Base-by-base conservation (phyloP, 805 yeast genomes). In the Metschnikowia noctiluminum region DNA sequence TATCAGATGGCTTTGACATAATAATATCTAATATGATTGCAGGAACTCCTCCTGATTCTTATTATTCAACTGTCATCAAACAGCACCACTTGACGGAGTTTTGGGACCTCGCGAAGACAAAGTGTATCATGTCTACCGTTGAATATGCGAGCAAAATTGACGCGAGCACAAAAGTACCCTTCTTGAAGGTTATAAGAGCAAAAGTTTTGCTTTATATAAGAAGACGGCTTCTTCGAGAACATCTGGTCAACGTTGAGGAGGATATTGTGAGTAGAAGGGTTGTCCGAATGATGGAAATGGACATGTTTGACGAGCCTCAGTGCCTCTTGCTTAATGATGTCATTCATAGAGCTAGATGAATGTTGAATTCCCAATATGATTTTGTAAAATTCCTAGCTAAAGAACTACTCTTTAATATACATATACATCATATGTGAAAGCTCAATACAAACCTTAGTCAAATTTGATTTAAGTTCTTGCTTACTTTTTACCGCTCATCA, bases 401-500 rank as follows among this genome's bases (percentile, higher is more conserved):
- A 21, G 21, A 3, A 21, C 21, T 21, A 21, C 21, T 21, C 4
- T 4, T 21, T 4, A 21, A 21, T 21, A 21, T 21, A 21, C 4
- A 21, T 21, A 21, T 21, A 21, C 4, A 2, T 21, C 32, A 10
- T 6, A 10, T 30, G 13, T 30, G 10, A 30, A 30, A 10, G 13
- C 32, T 6, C 32, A 30, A 12, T 30, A 30, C 10, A 30, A 30
- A 9, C 13, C 32, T 12, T 5, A 10, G 12, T 12, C 32, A 9
- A 30, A 12, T 12, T 5, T 6, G 6, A 39, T 35, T n/a, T 35
- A 35, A 35, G 13, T 30, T 11, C 39, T 13, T 27, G 21, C 28
- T 56, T 58, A 72, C 58, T 72, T 80, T 62, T 85, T 87, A 28
- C 95, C 95, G 58, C 85, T 84, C 83, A 90, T 84, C 62, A 90